Evolutionary conservation across 371 early-diverging fungal genomes (phyloP).

Genomic region (Mucor indicus): DNA sequence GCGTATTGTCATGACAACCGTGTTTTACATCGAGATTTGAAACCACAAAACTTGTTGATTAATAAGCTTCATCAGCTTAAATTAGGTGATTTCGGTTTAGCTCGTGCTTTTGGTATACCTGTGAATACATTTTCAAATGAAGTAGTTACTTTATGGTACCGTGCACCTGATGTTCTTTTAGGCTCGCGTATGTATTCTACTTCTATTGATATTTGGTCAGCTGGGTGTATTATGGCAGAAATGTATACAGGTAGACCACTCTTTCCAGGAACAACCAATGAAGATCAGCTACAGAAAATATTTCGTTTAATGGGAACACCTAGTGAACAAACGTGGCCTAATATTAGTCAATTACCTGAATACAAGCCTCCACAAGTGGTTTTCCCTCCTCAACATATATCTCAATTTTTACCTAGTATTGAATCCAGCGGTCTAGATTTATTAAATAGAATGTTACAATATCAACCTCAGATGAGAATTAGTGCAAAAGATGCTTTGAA

Average conservation of each 20-base stretch:
- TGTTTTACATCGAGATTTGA: slow-evolving; percentile 97
- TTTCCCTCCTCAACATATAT: slow-evolving; percentile 68
- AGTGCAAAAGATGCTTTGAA: slow-evolving; percentile 82
- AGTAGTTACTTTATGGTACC: slow-evolving; percentile 96
- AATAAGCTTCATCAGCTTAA: slow-evolving; percentile 85
- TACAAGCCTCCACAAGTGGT: slow-evolving; percentile 76
- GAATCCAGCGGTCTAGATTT: slow-evolving; percentile 76
- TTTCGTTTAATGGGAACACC: slow-evolving; percentile 90
- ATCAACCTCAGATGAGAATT: slow-evolving; percentile 81
- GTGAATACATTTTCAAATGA: slow-evolving; percentile 97
- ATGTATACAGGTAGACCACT: slow-evolving; percentile 92
- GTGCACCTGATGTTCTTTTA: slow-evolving; percentile 97
- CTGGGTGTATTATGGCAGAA: slow-evolving; percentile 98
- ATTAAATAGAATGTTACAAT: slow-evolving; percentile 74
- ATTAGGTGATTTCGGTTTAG: slow-evolving; percentile 94
- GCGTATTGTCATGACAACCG: slow-evolving; percentile 94
- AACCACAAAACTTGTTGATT: slow-evolving; percentile 95
- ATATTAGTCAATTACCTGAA: slow-evolving; percentile 85
- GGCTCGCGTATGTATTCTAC: slow-evolving; percentile 95
- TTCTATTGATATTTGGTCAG: slow-evolving; percentile 99
- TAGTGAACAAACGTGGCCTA: slow-evolving; percentile 83
- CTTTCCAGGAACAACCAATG: slow-evolving; percentile 93
- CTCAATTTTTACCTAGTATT: slow-evolving; percentile 72
- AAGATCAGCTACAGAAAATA: slow-evolving; percentile 89
- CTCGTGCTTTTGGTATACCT: slow-evolving; percentile 95